Conservation (phyloP, 306 rosid species). For the Fragaria vesca region DNA sequence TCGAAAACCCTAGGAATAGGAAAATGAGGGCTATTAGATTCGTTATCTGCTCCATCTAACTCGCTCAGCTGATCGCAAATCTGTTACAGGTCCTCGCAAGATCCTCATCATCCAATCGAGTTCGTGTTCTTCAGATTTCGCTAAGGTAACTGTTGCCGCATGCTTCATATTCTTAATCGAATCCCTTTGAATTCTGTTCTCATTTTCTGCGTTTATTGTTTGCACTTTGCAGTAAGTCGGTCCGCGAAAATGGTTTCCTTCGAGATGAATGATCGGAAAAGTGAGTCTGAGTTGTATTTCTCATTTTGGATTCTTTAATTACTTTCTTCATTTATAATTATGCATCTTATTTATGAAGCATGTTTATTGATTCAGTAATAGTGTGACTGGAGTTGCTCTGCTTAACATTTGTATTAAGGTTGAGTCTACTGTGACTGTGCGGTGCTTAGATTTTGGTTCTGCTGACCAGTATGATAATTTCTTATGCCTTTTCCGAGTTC, state of each 20-base stretch:
- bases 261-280: slow-evolving; percentile 98
- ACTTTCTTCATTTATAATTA: neutral
- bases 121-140: neutral
- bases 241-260: slow-evolving; percentile 74
- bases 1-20: neutral
- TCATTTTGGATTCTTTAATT: neutral
- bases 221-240: slow-evolving; percentile 41
- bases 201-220: neutral
- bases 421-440: neutral
- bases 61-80: slow-evolving; percentile 6
- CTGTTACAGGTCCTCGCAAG: slow-evolving; percentile 13
- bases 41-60: neutral
- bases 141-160: slow-evolving; percentile 11
- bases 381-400: neutral
- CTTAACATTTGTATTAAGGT: neutral
- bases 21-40: slow-evolving; percentile 1
- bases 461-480: neutral
- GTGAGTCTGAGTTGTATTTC: slow-evolving; percentile 40
- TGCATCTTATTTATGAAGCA: neutral
- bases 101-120: slow-evolving; percentile 7
- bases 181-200: slow-evolving; percentile 10
- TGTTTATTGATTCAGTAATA: neutral
- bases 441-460: neutral
- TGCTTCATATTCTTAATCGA: neutral
- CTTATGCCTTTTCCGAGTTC: neutral